Evolutionary conservation across 495 filamentous ascomycete species (phyloP), one percentile per base, ranked within the genome.

Genomic region (Mytilinidion resinicola): DNA sequence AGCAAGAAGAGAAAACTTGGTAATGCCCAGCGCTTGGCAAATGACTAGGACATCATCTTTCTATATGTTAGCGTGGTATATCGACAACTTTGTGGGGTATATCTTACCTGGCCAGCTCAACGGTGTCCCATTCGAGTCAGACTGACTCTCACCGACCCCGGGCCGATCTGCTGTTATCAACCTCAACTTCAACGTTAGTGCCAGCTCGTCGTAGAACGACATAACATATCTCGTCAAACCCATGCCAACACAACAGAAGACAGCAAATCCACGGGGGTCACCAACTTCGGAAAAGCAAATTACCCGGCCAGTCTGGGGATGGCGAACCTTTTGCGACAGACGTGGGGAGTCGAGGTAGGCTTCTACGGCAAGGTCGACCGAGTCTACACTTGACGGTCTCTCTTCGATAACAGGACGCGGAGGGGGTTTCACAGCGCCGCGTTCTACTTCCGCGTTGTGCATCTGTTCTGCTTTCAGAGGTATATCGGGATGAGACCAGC

Each of bases 201-300:
- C 93, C 57, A 99, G 78, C 68, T 99, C 92, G 70, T 99, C 93
- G 66, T 99, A 99, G 65, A 99, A 99, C 5, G 91, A 90, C 61
- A 88, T 96, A 53, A 99, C 85, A 69, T 95, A 97, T 69, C 93
- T 84, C 6, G 93, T 99, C 55, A 99, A 70, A 1, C 93, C 93
- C 93, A 99, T 99, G 33, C 93, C 93, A 9, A 99, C 89, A 69
- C 95, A 99, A 70, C 91, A 92, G 44, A 99, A 89, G 20, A 99
- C 89, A 8, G 91, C 92, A 67, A 86, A 91, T 9, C 93, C 93
- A 51, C 89, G 82, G 0, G 91, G 88, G 66, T 97, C 90, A 19
- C 93, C 93, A 17, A 99, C 93, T 73, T 99, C 95, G 0, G 92
- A 96, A 71, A 96, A 99, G 17, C 88, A 92, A 62, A 99, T 96